Base-by-base conservation (phyloP, 192 early-diverging fungal species). In the Chytriomyces sp. region DNA sequence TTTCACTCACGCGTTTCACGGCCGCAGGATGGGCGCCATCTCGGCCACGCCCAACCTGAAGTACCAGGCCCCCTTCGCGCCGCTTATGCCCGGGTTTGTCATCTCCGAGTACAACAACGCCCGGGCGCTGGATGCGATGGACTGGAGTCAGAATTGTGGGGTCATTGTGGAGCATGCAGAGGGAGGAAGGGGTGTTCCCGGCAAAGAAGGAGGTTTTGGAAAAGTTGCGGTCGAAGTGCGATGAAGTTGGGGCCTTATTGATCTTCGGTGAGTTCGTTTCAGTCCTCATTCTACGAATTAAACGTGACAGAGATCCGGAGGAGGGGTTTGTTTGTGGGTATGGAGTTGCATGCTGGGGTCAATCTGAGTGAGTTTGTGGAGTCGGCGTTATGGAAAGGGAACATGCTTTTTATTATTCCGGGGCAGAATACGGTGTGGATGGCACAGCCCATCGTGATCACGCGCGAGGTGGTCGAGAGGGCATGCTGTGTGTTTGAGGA, bases 141-240 rank as follows among this genome's bases (percentile, higher is more conserved):
- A 89, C 59, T 74, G n/a, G 12, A n/a, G 3, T 37, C 6, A 22
- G 7, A 91, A 91, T 0, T 96, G 94, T 68, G 94, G 86, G 6
- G 96, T 99, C 3, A 95, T 99, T 74, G 86, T 99, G 19, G 97
- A 99, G 80, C 1, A 89, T 99, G 61, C 95, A 99, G 78, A 96
- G 97, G 53, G 97, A 98, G 74, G 97, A 96, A 64, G 95, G 97
- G 39, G 85, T 99, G 70, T 86, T 89, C 74, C 52, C 80, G 36
- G 93, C 92, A 0, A 81, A 77, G 1, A 76, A 83, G 3, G 92
- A 90, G 58, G 98, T 97, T 67, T 74, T 98, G 77, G 79, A 88
- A 65, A 86, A 88, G 12, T 58, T 99, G 30, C 88, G 95, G 40
- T 74, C 82, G 33, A 82, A 89, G 44, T 97, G 96, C 76, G 86